Conservation (phyloP, 305 asterid species). For the Fraxinus ornus region DNA sequence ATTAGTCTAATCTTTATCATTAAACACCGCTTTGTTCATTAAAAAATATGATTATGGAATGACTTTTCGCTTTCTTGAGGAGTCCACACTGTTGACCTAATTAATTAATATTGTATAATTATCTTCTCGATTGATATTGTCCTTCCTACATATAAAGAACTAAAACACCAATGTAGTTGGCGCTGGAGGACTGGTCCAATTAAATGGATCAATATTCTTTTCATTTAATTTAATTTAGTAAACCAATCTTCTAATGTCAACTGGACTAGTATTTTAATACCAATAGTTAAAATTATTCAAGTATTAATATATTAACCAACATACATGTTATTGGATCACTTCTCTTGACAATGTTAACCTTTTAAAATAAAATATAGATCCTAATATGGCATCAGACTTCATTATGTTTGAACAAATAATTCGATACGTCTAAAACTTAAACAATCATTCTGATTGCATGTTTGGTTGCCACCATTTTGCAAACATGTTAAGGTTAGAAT, state of each 20-base stretch:
- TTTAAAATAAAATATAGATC: not conserved
- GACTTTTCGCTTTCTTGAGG: not conserved
- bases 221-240: not conserved
- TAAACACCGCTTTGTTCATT: not conserved
- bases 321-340: not conserved
- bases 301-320: not conserved
- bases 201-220: not conserved
- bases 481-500: not conserved
- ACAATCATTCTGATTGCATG: not conserved
- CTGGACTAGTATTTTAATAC: not conserved
- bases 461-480: not conserved
- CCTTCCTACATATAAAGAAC: not conserved
- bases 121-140: not conserved
- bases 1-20: not conserved
- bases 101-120: not conserved
- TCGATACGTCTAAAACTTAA: not conserved
- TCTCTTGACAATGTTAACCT: not conserved
- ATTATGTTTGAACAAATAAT: not conserved
- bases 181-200: not conserved
- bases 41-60: not conserved
- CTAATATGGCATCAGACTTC: not conserved
- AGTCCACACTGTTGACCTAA: not conserved
- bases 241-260: not conserved
- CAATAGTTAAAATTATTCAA: not conserved
- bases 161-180: not conserved